Conservation (phyloP, 345 rosid species). For the Hirschfeldia incana region DNA sequence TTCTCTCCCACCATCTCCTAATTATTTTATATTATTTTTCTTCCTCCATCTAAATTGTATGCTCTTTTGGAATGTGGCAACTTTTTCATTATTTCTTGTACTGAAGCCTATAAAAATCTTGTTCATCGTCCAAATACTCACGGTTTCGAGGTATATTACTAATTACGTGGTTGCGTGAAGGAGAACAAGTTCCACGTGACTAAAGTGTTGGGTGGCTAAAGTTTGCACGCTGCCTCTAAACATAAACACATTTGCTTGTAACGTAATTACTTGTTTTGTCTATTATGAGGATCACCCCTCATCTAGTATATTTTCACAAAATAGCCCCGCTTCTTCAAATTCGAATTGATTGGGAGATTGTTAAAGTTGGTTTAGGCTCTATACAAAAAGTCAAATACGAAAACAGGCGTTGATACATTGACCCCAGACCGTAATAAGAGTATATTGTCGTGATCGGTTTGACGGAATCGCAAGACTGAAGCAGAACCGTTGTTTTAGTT, state of each 20-base stretch:
- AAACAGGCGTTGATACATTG: constrained; percentile 9
- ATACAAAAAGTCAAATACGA: constrained; percentile 19
- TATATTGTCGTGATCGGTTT: constrained; percentile 20
- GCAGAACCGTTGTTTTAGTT: not conserved
- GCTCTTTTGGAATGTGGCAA: not conserved
- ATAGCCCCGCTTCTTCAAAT: not conserved
- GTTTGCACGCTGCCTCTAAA: not conserved
- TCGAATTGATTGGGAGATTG: constrained; percentile 18
- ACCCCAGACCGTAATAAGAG: not conserved
- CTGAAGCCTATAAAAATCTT: not conserved
- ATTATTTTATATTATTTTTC: not conserved
- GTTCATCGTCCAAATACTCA: not conserved
- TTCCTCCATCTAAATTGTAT: too few relatives aligned
- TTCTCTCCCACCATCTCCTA: not conserved
- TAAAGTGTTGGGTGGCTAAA: not conserved
- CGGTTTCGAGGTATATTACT: not conserved
- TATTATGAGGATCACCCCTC: not conserved
- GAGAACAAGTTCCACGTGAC: not conserved
- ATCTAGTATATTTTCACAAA: not conserved
- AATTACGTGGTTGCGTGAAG: not conserved
- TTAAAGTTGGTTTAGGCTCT: not conserved
- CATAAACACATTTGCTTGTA: not conserved
- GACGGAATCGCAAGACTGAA: not conserved
- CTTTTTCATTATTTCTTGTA: not conserved
- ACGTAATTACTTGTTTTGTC: not conserved